Percentiles rank a stretch among this genome's conserved stretches.
Conservation (phyloP, 805 yeast genomes). For the Ogataea zsoltii region DNA sequence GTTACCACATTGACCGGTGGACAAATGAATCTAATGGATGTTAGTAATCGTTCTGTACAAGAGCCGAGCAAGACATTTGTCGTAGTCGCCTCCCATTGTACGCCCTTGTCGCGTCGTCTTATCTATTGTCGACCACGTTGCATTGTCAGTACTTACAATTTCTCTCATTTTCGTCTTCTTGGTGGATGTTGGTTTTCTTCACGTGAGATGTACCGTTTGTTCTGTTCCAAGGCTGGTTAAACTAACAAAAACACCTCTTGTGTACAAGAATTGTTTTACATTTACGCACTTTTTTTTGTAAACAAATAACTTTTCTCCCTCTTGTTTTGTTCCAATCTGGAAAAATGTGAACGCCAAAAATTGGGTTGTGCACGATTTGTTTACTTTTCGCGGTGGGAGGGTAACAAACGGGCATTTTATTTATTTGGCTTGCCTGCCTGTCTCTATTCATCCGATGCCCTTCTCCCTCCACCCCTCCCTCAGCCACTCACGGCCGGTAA, state of each 20-base stretch:
- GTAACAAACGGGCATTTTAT: no score
- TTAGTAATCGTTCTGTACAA: slow-evolving; percentile 11
- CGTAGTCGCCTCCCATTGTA: neutral
- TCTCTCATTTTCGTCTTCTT: slow-evolving; percentile 29
- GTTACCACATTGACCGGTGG: slow-evolving; percentile 99
- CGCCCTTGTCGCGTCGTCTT: neutral
- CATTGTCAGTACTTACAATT: slow-evolving; percentile 27
- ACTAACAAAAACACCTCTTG: slow-evolving; percentile 2
- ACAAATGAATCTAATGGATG: slow-evolving; percentile 75
- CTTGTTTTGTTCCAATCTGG: slow-evolving; percentile 11
- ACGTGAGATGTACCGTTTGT: slow-evolving; percentile 2
- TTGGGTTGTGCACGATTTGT: slow-evolving; percentile 19
- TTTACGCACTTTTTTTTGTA: slow-evolving; percentile 12
- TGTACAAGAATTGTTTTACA: slow-evolving; percentile 2
- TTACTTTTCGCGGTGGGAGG: slow-evolving; percentile 13
- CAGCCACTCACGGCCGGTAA: slow-evolving; percentile 54
- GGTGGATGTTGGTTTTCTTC: neutral
- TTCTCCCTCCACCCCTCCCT: no score
- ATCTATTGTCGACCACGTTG: neutral
- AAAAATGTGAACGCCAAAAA: slow-evolving; percentile 22
- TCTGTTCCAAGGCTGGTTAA: neutral
- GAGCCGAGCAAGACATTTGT: neutral
- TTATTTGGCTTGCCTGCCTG: no score
- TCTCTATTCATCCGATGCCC: no score
- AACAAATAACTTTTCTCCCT: slow-evolving; percentile 17